phyloP scores from a whole-genome alignment of 345 rosid genomes.

The Leavenworthia alabamica region DNA sequence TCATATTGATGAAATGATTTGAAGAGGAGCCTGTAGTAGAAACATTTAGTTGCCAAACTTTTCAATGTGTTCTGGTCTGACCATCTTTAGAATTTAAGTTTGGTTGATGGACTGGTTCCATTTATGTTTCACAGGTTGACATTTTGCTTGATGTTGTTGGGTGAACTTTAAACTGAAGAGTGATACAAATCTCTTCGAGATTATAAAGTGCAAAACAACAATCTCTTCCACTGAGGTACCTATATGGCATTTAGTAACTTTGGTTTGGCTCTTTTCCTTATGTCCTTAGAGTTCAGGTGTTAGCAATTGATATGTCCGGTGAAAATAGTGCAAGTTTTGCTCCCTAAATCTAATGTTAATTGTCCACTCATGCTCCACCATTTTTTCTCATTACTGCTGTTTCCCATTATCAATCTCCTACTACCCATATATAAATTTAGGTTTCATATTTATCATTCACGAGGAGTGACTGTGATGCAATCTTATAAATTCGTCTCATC shows the following conservation, averaged over 20 bases:
- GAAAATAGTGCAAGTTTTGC: slow-evolving; percentile 13
- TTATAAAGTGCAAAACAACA: slow-evolving; percentile 75
- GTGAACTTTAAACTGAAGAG: slow-evolving; percentile 83
- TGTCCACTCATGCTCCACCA: too few relatives aligned
- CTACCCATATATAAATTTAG: too few relatives aligned
- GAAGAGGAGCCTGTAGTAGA: neutral
- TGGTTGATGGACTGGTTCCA: slow-evolving; percentile 1
- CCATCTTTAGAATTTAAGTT: neutral
- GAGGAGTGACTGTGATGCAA: too few relatives aligned
- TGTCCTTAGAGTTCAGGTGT: neutral
- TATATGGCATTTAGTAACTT: slow-evolving; percentile 7
- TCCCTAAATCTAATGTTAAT: neutral
- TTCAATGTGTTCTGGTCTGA: neutral
- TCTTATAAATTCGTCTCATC: too few relatives aligned
- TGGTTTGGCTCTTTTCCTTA: neutral
- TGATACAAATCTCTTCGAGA: slow-evolving; percentile 84
- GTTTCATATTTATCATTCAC: too few relatives aligned
- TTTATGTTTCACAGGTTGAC: slow-evolving; percentile 4
- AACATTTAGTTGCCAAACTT: neutral
- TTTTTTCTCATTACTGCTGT: too few relatives aligned
- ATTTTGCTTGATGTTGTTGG: slow-evolving; percentile 44
- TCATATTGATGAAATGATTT: neutral
- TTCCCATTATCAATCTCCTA: too few relatives aligned
- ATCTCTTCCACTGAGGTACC: slow-evolving; percentile 84
- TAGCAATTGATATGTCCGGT: neutral